Percentiles rank a stretch among this genome's conserved stretches.
These are phyloP conservation scores for Aspergillus pseudoviridinutans DNA, from an alignment of 2,329 filamentous ascomycete genomes.

Conservation along the genomic window DNA sequence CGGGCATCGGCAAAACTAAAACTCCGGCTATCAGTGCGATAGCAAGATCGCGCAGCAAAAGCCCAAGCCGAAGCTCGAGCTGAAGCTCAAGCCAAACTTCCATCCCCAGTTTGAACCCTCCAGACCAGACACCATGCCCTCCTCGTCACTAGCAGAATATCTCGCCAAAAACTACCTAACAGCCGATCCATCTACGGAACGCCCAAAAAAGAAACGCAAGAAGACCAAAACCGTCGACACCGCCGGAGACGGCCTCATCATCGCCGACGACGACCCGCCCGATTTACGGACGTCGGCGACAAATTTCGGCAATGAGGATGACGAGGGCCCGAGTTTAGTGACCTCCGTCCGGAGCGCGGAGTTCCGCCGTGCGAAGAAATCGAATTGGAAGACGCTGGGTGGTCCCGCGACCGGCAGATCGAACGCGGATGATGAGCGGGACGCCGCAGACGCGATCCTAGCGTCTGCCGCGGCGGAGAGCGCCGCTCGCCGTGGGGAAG, in stretches of 20 bases:
- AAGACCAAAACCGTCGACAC: constrained; percentile 47
- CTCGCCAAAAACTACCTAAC: constrained; percentile 88
- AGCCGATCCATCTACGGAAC: constrained; percentile 50
- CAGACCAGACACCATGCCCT: constrained; percentile 43
- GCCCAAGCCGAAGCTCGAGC: neutral
- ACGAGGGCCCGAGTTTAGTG: constrained; percentile 32
- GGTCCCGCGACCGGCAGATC: constrained; percentile 18
- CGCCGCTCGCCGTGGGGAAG: constrained; percentile 44
- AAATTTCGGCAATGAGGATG: constrained; percentile 30
- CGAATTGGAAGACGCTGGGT: constrained; percentile 71
- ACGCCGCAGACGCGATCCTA: constrained; percentile 75
- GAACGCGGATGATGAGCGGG: constrained; percentile 48
- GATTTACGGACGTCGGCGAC: constrained; percentile 27
- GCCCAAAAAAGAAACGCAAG: constrained; percentile 56
- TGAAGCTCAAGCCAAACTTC: neutral
- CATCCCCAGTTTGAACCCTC: neutral
- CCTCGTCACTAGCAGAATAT: constrained; percentile 66
- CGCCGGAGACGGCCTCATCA: constrained; percentile 37
- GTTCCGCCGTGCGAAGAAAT: constrained; percentile 74
- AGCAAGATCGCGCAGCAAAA: neutral
- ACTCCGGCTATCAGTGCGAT: neutral
- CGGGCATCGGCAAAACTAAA: neutral
- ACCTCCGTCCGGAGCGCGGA: constrained; percentile 32
- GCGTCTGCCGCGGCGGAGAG: constrained; percentile 67
- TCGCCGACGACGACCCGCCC: constrained; percentile 41